phyloP scores from a whole-genome alignment of 306 rosid genomes.

The Glycine soja region DNA sequence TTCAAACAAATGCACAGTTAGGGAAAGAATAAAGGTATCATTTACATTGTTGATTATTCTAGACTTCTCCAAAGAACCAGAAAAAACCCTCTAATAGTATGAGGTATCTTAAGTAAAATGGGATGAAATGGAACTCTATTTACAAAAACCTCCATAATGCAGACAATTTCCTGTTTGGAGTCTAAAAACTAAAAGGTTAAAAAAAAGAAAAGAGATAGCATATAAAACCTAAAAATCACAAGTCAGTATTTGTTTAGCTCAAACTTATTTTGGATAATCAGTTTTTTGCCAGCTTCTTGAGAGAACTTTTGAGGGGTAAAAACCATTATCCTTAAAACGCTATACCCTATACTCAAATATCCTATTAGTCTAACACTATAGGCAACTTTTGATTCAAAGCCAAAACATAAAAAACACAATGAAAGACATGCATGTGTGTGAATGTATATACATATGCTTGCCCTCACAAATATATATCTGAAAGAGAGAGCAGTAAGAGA shows the following conservation, averaged over 20 bases:
- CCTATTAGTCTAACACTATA: conserved; percentile 10
- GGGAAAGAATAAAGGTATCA: not conserved
- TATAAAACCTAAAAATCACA: not conserved
- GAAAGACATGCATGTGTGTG: not conserved
- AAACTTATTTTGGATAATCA: not conserved
- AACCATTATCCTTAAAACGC: not conserved
- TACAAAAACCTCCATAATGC: not conserved
- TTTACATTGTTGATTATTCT: not conserved
- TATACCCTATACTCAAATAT: not conserved
- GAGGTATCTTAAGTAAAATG: not conserved
- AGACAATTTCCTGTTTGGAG: conserved; percentile 2
- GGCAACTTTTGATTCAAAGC: conserved; percentile 4
- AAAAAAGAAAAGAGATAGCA: no score
- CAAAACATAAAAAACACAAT: not conserved
- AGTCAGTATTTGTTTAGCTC: not conserved
- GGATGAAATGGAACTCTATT: not conserved
- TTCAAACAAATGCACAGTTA: conserved; percentile 8
- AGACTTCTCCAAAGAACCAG: not conserved
- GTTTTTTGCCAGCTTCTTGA: not conserved
- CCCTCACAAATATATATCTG: not conserved
- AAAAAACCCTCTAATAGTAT: not conserved
- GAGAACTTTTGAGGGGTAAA: not conserved
- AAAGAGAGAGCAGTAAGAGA: conserved; percentile 42
- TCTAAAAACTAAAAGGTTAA: not conserved
- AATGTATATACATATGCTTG: not conserved